Evolutionary conservation across 2,329 filamentous ascomycete species (phyloP), one percentile per base, ranked within the genome.

Genomic region (Aurifilum marmelostoma): DNA sequence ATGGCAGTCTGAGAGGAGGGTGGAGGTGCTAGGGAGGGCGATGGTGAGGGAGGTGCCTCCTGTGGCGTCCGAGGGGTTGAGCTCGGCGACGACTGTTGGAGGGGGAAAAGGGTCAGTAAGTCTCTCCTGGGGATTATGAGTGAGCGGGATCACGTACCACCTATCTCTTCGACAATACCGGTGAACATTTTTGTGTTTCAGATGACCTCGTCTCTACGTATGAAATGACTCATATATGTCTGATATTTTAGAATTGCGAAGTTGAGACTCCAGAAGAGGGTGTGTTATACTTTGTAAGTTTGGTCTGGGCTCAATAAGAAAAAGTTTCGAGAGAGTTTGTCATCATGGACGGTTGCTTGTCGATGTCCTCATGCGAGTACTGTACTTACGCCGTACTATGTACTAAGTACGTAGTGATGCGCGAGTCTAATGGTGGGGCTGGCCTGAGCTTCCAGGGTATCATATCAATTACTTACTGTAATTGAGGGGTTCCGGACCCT

Each of bases 41-140:
- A 99, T 96, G 73, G 93, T 97, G 76, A 98, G 86, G 58, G 93
- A 96, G 65, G 94, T 97, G 76, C 96, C 95, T 78, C 92, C 92
- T 70, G 92, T 91, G 78, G 89, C 87, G 80, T 97, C 93, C 80
- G 93, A 89, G 75, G 87, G 84, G 82, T 94, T 89, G 76, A 97
- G 89, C 72, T 91, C 87, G 79, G 92, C 90, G 81, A 98, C 91
- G 77, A 92, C 95, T 97, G 80, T 69, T n/a, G 21, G 9, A 47
- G 43, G 18, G 18, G 16, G 16, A 21, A 9, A n/a, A 8, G 16
- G 41, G 72, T 54, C 41, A 16, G 32, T 71, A 29, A 71, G 69
- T 29, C 24, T 32, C 56, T 34, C 34, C 4, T n/a, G n/a, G 3
- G 14, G 63, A 54, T 68, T 60, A 63, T 61, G 43, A 68, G 67